Evolutionary conservation across 2,329 filamentous ascomycete species (phyloP).

Genomic region (Chaetomiaceae sp.): DNA sequence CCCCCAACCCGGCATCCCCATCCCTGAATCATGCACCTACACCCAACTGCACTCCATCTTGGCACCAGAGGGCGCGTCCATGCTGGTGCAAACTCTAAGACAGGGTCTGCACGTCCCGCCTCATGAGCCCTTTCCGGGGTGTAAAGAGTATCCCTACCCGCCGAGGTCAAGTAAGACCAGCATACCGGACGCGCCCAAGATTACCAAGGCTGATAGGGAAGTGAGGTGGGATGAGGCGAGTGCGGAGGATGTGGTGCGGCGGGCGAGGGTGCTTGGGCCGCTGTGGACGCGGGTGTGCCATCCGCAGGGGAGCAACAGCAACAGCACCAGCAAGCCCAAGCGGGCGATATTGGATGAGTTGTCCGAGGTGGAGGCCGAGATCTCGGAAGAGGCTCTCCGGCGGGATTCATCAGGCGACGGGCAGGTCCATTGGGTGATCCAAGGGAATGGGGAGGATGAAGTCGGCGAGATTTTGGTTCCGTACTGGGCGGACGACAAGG

Average conservation of each 20-base stretch:
- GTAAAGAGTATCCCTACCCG: neutral
- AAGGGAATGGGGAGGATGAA: slow-evolving; percentile 8
- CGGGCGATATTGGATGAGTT: slow-evolving; percentile 32
- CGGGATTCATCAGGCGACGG: neutral
- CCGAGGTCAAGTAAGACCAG: neutral
- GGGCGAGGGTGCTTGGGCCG: neutral
- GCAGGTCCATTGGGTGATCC: neutral
- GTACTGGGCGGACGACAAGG: neutral
- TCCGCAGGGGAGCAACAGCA: too few species aligned
- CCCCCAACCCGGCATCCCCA: slow-evolving; percentile 51
- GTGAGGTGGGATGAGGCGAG: too few species aligned
- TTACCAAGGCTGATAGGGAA: neutral
- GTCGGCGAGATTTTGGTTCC: neutral
- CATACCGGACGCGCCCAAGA: neutral
- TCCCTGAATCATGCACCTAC: too few species aligned
- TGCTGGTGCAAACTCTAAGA: slow-evolving; percentile 65
- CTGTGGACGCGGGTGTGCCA: neutral
- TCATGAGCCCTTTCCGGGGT: slow-evolving; percentile 27
- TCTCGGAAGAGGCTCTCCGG: too few species aligned
- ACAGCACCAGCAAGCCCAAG: too few species aligned
- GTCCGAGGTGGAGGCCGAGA: neutral
- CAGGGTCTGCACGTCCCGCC: slow-evolving; percentile 62
- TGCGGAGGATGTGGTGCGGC: neutral
- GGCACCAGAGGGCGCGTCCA: slow-evolving; percentile 59
- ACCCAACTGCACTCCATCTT: slow-evolving; percentile 44